phyloP scores from a whole-genome alignment of 2,329 filamentous ascomycete genomes.

The Botryotinia convoluta region DNA sequence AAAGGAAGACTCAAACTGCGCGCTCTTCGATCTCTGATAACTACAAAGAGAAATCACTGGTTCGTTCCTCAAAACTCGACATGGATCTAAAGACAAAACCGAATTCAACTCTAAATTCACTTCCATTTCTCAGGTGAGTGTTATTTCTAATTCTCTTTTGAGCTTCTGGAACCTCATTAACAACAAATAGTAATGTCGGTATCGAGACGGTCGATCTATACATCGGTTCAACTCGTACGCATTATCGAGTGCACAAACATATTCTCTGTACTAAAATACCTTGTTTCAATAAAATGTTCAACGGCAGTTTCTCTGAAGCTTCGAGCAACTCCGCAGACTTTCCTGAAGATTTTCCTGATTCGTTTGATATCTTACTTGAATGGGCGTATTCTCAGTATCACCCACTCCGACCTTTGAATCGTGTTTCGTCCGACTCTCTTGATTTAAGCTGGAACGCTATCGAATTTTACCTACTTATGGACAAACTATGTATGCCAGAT shows the following conservation, averaged over 20 bases:
- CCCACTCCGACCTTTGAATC: too few species aligned
- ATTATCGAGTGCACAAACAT: neutral
- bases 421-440: too few species aligned
- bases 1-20: neutral
- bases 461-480: neutral
- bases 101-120: neutral
- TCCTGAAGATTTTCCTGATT: slow-evolving; percentile 4
- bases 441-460: neutral
- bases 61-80: neutral
- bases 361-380: neutral
- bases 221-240: neutral
- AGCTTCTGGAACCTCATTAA: neutral
- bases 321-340: neutral
- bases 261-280: neutral
- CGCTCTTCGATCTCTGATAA: too few species aligned
- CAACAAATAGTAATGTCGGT: neutral
- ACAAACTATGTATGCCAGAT: neutral
- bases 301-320: slow-evolving; percentile 7
- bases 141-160: fast-evolving
- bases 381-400: neutral
- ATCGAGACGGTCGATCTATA: neutral
- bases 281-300: slow-evolving; percentile 18
- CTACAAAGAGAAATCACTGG: neutral
- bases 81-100: neutral
- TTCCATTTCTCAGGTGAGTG: neutral